phyloP scores from a whole-genome alignment of 768 basidiomycete species.

The Paxillus ammoniavirescens region DNA sequence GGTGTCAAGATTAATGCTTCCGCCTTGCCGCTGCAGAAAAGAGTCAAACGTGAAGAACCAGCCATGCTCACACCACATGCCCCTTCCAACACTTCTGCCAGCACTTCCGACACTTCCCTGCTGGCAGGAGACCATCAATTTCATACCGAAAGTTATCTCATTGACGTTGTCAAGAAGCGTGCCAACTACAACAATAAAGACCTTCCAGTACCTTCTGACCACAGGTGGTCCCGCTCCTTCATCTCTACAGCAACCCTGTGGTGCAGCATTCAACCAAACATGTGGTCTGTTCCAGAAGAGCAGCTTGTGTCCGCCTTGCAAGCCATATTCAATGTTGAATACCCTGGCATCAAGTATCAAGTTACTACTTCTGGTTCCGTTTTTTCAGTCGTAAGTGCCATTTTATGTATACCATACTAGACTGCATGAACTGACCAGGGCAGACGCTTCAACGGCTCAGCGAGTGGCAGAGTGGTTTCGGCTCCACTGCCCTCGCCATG shows the following conservation, averaged over 20 bases:
- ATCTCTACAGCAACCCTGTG: slow-evolving; percentile 1
- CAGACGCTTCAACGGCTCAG: not conserved
- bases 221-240: not conserved
- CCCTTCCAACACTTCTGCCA: too few relatives aligned
- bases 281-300: slow-evolving; percentile 4
- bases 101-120: too few relatives aligned
- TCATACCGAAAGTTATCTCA: too few relatives aligned
- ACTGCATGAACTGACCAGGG: too few relatives aligned
- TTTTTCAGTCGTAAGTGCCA: slow-evolving; percentile 1
- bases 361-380: not conserved
- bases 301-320: not conserved
- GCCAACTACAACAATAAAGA: not conserved
- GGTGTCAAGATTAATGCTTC: too few relatives aligned
- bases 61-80: too few relatives aligned
- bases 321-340: not conserved
- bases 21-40: too few relatives aligned
- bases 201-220: not conserved
- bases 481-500: slow-evolving; percentile 5
- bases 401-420: not conserved
- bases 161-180: not conserved
- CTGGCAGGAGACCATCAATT: too few relatives aligned
- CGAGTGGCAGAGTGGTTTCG: slow-evolving; percentile 6
- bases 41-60: too few relatives aligned
- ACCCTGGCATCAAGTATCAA: not conserved
- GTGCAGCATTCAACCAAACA: slow-evolving; percentile 4